Base-by-base conservation (phyloP, 2,329 filamentous ascomycete genomes). In the Hymenoscyphus scutula region DNA sequence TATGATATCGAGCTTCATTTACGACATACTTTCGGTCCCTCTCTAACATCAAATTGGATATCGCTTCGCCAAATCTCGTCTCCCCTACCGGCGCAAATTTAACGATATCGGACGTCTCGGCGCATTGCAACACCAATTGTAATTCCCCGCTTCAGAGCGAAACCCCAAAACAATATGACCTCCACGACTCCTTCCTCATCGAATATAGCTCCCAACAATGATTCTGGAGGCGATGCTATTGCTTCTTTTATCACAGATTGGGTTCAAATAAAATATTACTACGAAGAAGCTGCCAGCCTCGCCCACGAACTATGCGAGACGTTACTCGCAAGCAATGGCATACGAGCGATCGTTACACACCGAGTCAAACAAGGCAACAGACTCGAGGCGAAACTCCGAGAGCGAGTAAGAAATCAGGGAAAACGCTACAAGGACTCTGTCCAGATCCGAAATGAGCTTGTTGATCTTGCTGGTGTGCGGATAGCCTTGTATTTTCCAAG, bases 401-500 rank as follows among this genome's bases (percentile, higher is more conserved):
- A 57, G 54, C 61, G 41, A 60, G 63, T 56, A 41, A 61, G 8
- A 58, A 60, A 54, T 56, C 63, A 23, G 53, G 37, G 56, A 58
- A 7, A 29, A 62, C 29, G 25, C 2, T 62, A 62, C 23, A 38
- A 23, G 38, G 58, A 10, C 17, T 41, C 41, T 34, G 25, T 17
- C 7, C 57, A 60, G 3, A 65, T 65, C 17, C 38, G 54, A 19
- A 41, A 65, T 11, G 63, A 65, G n/a, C 45, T 62, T 30, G 60
- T 62, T 37, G 63, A 65, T n/a, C 58, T 65, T 27, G 60, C 61
- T 41, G 63, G 63, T 0, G 61, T 65, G 30, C 61, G 63, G 29
- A 65, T 65, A 37, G 61, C 63, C 53, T 37, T 65, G 4, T 65
- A 65, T 27, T 65, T 65, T 53, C 63, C 61, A 6, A 58, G 58